These are phyloP conservation scores for Sclerotinia borealis DNA, from an alignment of 2,329 filamentous ascomycete genomes.

Conservation along the genomic window DNA sequence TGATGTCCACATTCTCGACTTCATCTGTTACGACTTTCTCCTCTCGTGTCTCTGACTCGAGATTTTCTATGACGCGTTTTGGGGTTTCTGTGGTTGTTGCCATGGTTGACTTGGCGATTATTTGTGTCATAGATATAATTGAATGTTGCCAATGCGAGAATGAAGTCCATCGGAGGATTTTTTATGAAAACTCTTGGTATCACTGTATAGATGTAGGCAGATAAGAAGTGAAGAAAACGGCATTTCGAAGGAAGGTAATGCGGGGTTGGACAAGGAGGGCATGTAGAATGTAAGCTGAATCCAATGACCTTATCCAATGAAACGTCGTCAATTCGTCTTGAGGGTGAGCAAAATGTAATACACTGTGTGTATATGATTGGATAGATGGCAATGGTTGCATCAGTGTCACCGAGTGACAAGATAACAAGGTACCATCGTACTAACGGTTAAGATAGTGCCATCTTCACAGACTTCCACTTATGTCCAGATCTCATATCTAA, in stretches of 20 bases:
- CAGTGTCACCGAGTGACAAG: neutral
- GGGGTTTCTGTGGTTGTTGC: neutral
- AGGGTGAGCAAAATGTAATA: neutral
- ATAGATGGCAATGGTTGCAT: no score
- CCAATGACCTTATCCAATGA: neutral
- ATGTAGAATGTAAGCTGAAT: neutral
- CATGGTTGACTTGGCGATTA: neutral
- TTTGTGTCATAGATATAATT: neutral
- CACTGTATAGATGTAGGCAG: neutral
- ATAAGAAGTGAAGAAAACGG: neutral
- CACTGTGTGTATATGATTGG: neutral
- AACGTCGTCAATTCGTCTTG: neutral
- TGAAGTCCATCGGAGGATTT: neutral
- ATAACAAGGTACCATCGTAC: neutral
- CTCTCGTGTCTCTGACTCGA: neutral
- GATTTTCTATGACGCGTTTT: neutral
- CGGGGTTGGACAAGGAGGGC: neutral
- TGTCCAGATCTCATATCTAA: neutral
- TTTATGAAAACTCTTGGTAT: neutral
- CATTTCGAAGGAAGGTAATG: neutral
- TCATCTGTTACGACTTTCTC: neutral
- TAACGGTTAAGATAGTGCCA: neutral
- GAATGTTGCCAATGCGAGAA: neutral
- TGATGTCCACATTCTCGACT: neutral
- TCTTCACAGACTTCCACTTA: neutral